Evolutionary conservation across 2,329 filamentous ascomycete species (phyloP).

Genomic region (Botryotinia convoluta): DNA sequence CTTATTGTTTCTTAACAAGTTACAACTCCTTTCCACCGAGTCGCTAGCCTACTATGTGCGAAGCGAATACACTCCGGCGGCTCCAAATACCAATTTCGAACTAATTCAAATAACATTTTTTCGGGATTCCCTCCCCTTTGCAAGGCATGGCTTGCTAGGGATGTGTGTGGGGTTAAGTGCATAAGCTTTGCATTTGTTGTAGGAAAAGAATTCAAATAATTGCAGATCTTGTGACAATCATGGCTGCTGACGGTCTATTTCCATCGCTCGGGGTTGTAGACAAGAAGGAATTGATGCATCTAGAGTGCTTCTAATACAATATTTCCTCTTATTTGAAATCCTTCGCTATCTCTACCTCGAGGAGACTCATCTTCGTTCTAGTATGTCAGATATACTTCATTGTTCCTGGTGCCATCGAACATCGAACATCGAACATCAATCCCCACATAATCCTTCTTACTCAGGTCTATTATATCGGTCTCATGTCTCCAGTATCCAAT

Average conservation of each 20-base stretch:
- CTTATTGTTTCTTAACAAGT: neutral
- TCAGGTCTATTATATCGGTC: neutral
- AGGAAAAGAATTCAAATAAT: neutral
- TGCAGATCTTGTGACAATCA: slow-evolving; percentile 11
- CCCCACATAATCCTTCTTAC: neutral
- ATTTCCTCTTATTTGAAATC: neutral
- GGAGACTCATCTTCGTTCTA: neutral
- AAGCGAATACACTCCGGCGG: neutral
- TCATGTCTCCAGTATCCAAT: neutral
- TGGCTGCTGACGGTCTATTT: neutral
- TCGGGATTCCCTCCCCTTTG: neutral
- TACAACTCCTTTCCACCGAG: slow-evolving; percentile 12
- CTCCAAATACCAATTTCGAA: neutral
- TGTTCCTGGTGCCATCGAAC: neutral
- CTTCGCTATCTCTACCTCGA: neutral
- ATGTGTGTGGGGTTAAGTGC: slow-evolving; percentile 5
- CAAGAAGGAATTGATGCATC: neutral
- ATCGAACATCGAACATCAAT: neutral
- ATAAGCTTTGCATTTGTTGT: neutral
- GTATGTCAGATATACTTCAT: neutral
- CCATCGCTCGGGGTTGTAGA: neutral
- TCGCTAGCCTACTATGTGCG: neutral
- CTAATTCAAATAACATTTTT: neutral
- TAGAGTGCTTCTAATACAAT: neutral
- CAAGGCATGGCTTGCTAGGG: neutral